These are phyloP conservation scores for Alternaria dauci DNA, from an alignment of 2,329 filamentous ascomycete genomes.

Conservation along the genomic window DNA sequence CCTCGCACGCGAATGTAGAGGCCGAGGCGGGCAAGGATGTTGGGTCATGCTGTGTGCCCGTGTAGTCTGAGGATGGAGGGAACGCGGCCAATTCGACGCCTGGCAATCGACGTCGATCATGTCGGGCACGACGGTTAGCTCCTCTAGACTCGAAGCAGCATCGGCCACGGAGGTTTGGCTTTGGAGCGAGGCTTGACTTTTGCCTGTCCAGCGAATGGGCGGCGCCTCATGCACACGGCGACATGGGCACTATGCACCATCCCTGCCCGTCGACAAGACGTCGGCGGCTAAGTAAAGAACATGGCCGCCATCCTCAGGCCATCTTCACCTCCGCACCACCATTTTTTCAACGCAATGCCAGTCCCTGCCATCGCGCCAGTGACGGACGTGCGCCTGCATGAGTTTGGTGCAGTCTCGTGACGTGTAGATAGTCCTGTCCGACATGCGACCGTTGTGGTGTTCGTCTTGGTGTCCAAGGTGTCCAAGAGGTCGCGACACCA, in stretches of 20 bases:
- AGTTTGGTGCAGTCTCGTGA: neutral
- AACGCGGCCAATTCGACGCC: constrained; percentile 29
- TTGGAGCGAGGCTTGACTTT: constrained; percentile 29
- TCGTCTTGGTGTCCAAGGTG: neutral
- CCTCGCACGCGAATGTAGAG: constrained; percentile 19
- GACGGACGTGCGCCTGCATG: neutral
- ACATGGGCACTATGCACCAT: constrained; percentile 20
- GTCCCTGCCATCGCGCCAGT: constrained; percentile 12
- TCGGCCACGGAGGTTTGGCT: constrained; percentile 22
- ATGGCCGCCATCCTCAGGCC: constrained; percentile 5
- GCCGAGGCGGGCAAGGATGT: constrained; percentile 20
- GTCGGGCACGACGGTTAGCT: constrained; percentile 19
- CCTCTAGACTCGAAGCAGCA: constrained; percentile 12
- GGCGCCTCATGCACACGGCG: constrained; percentile 18
- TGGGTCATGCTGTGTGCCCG: constrained; percentile 19
- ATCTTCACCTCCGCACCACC: neutral
- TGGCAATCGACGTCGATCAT: constrained; percentile 26
- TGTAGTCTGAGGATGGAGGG: constrained; percentile 20
- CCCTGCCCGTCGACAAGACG: constrained; percentile 16
- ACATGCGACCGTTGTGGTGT: constrained; percentile 1
- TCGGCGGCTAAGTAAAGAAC: constrained; percentile 27
- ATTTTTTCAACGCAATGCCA: constrained; percentile 8
- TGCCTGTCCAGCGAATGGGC: constrained; percentile 28
- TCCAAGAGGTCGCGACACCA: neutral
- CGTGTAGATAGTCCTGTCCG: neutral